Base-by-base conservation (phyloP, 2,329 filamentous ascomycete species). In the Chaetomiaceae sp. region DNA sequence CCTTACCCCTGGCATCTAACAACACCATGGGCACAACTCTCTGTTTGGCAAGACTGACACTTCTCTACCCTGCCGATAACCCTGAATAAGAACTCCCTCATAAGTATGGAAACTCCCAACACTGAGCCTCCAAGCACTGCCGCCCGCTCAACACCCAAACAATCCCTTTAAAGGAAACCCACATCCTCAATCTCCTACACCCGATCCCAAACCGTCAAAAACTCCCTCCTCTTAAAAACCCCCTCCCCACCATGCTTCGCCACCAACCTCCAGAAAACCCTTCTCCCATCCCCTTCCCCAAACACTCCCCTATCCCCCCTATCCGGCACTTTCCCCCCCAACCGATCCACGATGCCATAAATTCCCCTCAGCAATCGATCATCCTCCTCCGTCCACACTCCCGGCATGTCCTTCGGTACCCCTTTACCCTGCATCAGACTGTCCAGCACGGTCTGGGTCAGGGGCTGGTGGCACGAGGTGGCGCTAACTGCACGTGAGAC, bases 201-300 rank as follows among this genome's bases (percentile, higher is more conserved):
- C 42, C 12, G 1, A 27, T 54, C 56, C 36, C 25, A 52, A 42
- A 8, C 40, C 46, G 12, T 47, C 29, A 69, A 43, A 55, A 66
- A 66, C 47, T 39, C 61, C 53, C 58, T 60, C 54, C 66, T 59
- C 36, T 56, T 56, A 47, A 60, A 57, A 34, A 68, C 66, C 33
- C 61, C 55, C 33, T 62, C 59, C 2, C 12, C 14, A 3, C 65
- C 66, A 53, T 68, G 66, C 57, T 68, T 68, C 38, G 42, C 55
- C 53, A 61, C 58, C 11, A 69, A 51, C 22, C 61, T 49, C 48
- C 53, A 39, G 39, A 44, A 51, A 37, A 23, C 54, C 38, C 58
- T 20, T 31, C 4, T 15, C 54, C 52, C 56, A 63, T 20, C 42
- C 17, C 14, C 27, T 17, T 19, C 31, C 17, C 34, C 31, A 51